Conservation (phyloP, 2,329 filamentous ascomycete genomes). For the Fusarium veterinarium region DNA sequence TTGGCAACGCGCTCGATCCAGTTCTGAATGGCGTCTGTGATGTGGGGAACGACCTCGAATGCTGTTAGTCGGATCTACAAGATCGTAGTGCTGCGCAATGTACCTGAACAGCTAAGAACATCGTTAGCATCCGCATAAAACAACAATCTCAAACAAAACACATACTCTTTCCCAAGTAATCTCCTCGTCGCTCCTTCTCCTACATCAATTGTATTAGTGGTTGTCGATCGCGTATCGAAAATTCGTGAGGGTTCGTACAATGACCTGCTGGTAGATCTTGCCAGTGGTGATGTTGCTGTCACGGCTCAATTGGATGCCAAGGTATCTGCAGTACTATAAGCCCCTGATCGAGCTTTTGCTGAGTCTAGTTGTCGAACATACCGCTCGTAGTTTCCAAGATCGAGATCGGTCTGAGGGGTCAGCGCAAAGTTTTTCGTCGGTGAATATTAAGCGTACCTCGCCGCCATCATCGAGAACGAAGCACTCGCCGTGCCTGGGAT, state of each 20-base stretch:
- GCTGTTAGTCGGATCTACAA: background rate
- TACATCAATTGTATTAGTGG: slow-evolving; percentile 16
- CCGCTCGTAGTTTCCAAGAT: slow-evolving; percentile 68
- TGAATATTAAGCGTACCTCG: slow-evolving; percentile 21
- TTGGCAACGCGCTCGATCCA: slow-evolving; percentile 90
- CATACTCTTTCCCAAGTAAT: slow-evolving; percentile 52
- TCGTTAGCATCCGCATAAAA: slow-evolving; percentile 2
- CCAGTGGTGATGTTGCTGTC: slow-evolving; percentile 98
- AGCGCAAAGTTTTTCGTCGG: background rate
- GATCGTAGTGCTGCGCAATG: background rate
- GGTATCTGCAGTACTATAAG: slow-evolving; percentile 60
- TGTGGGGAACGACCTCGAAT: slow-evolving; percentile 75
- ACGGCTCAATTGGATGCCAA: slow-evolving; percentile 81
- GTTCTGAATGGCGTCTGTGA: slow-evolving; percentile 85
- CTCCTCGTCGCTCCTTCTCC: slow-evolving; percentile 71
- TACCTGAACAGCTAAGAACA: slow-evolving; percentile 23
- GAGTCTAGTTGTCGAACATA: slow-evolving; percentile 25
- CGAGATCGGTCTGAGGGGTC: slow-evolving; percentile 57
- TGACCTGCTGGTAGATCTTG: slow-evolving; percentile 93
- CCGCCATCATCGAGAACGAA: slow-evolving; percentile 83
- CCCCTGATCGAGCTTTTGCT: background rate
- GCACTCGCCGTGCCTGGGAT: slow-evolving; percentile 82
- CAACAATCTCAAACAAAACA: background rate
- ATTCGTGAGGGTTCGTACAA: slow-evolving; percentile 61
- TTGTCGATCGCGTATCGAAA: background rate